phyloP scores from a whole-genome alignment of 345 rosid genomes.

The Hypericum perforatum region DNA sequence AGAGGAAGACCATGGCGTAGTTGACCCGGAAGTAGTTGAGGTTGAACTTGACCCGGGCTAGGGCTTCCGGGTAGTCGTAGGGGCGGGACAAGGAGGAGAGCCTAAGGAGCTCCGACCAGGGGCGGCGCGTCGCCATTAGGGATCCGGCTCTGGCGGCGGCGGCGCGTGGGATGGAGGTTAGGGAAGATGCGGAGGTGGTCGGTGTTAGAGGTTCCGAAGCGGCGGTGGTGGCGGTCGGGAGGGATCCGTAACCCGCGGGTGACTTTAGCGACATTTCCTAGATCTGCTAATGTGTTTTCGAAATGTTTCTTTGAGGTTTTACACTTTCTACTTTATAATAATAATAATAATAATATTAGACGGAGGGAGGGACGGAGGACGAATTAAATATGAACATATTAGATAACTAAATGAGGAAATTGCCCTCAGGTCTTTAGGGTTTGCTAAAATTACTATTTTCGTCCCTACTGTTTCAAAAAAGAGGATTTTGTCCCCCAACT shows the following conservation, averaged over 20 bases:
- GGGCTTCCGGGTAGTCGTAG: slow-evolving; percentile 39
- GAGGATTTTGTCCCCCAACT: too few species aligned
- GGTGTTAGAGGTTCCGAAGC: slow-evolving; percentile 14
- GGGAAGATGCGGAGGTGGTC: slow-evolving; percentile 16
- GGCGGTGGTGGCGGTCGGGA: slow-evolving; percentile 11
- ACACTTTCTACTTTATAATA: too few species aligned
- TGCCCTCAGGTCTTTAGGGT: too few species aligned
- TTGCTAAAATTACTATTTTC: too few species aligned
- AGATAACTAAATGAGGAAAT: too few species aligned
- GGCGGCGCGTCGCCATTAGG: slow-evolving; percentile 52
- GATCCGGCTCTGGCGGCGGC: slow-evolving; percentile 31
- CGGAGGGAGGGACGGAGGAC: too few species aligned
- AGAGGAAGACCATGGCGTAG: slow-evolving; percentile 48
- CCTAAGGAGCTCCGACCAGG: slow-evolving; percentile 61
- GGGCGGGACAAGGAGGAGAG: slow-evolving; percentile 49
- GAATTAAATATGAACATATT: too few species aligned
- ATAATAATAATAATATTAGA: too few species aligned
- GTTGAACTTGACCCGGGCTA: slow-evolving; percentile 43
- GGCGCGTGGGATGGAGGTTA: slow-evolving; percentile 42
- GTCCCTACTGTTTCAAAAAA: too few species aligned
- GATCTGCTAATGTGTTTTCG: too few species aligned
- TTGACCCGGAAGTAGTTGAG: slow-evolving; percentile 59
- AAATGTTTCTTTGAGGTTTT: too few species aligned
- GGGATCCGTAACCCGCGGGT: slow-evolving; percentile 31
- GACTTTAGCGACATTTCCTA: slow-evolving; percentile 12